Percentiles rank a stretch among this genome's conserved stretches.
These are phyloP conservation scores for Fusarium foetens DNA, from an alignment of 2,329 filamentous ascomycete genomes.

Conservation along the genomic window DNA sequence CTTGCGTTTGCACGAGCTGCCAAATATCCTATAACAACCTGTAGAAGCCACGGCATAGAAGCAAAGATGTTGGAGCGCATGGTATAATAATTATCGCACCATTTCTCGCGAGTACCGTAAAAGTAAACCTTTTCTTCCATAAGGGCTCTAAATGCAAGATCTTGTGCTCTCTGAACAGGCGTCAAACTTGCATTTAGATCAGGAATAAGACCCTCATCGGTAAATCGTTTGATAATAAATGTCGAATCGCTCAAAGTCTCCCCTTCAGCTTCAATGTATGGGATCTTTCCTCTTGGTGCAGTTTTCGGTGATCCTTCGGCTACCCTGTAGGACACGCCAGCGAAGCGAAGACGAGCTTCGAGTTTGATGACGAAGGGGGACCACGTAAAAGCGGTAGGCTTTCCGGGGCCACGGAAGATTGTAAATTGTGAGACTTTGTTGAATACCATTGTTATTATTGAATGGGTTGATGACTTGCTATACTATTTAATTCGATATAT, in stretches of 20 bases:
- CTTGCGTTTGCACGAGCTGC: slow-evolving; percentile 55
- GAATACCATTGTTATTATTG: background rate
- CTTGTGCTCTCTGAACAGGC: slow-evolving; percentile 54
- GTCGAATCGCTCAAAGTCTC: slow-evolving; percentile 61
- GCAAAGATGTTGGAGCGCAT: slow-evolving; percentile 65
- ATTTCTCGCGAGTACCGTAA: slow-evolving; percentile 64
- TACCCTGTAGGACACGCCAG: slow-evolving; percentile 57
- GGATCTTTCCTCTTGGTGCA: slow-evolving; percentile 68
- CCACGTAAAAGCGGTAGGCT: slow-evolving; percentile 58
- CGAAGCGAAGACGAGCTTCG: slow-evolving; percentile 69
- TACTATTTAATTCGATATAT: background rate
- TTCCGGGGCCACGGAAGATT: slow-evolving; percentile 62
- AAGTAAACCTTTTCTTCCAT: slow-evolving; percentile 71
- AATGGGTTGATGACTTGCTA: no score
- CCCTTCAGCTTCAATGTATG: slow-evolving; percentile 59
- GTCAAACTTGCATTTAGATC: slow-evolving; percentile 60
- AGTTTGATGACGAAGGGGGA: slow-evolving; percentile 72
- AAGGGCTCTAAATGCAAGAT: slow-evolving; percentile 63
- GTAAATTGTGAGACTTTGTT: slow-evolving; percentile 23
- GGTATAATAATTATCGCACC: slow-evolving; percentile 67
- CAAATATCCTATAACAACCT: slow-evolving; percentile 61
- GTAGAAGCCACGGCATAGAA: slow-evolving; percentile 62
- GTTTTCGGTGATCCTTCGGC: slow-evolving; percentile 56
- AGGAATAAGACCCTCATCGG: slow-evolving; percentile 51
- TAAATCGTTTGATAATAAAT: slow-evolving; percentile 62